phyloP scores from a whole-genome alignment of 768 basidiomycete species.

The Pleurotus salmoneostramineus region DNA sequence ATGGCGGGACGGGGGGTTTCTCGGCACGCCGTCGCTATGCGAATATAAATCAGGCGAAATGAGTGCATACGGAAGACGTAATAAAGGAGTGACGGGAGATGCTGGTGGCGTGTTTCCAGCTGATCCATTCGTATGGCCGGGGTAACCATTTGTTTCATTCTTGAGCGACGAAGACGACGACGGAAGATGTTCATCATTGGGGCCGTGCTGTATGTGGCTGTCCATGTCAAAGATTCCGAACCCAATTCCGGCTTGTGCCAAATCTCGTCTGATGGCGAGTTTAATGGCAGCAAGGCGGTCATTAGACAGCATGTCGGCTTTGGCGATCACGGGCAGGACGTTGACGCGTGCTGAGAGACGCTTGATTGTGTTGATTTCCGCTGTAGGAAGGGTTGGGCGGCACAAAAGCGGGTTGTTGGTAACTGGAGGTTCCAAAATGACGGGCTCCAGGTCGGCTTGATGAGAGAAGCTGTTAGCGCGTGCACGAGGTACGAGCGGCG shows the following conservation, averaged over 20 bases:
- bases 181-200: conserved; percentile 28
- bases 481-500: conserved; percentile 62
- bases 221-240: conserved; percentile 89
- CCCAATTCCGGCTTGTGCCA: conserved; percentile 82
- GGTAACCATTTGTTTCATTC: conserved; percentile 52
- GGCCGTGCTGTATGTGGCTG: conserved; percentile 36
- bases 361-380: conserved; percentile 76
- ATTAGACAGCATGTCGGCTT: conserved; percentile 78
- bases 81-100: conserved; percentile 56
- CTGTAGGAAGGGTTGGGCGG: conserved; percentile 61
- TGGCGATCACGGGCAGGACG: conserved; percentile 82
- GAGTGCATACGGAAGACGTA: conserved; percentile 79
- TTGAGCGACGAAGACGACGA: conserved; percentile 41
- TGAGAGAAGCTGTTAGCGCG: conserved; percentile 72
- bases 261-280: conserved; percentile 73
- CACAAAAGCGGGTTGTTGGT: conserved; percentile 67
- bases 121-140: conserved; percentile 46
- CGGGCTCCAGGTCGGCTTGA: conserved; percentile 60
- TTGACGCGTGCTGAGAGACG: conserved; percentile 80
- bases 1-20: conserved; percentile 55
- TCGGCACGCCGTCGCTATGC: conserved; percentile 75
- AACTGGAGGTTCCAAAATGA: conserved; percentile 78
- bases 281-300: conserved; percentile 80
- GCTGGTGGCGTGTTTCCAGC: conserved; percentile 59
- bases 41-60: conserved; percentile 82